Evolutionary conservation across 1,139 yeast genomes (phyloP), one percentile per base, ranked within the genome.

Genomic region (Diutina neorugosa): DNA sequence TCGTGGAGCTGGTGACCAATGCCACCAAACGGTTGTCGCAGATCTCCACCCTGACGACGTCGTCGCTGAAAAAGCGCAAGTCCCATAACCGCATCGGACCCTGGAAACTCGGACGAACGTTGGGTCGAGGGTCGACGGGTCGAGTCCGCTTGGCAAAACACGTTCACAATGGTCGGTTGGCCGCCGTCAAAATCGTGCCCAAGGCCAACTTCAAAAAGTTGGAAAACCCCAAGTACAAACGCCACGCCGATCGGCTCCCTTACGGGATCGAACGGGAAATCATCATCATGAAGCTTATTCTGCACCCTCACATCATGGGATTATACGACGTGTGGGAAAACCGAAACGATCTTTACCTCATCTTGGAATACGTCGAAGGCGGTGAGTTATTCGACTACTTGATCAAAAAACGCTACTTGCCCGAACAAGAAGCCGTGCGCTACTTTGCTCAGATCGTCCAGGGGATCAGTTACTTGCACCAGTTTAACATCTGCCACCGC

Each of bases 311-410:
- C 65, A 94, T 93, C 54, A 82, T 93, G 86, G 90, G 95, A n/a
- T 74, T 93, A 51, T 93, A 88, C 66, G 99, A 93, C 63, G 99
- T 94, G 47, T 93, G 98, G 98, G 98, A 94, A 68, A 93, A 94
- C 62, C 87, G 89, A 62, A 90, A 94, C 58, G 97, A 91, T 62
- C 72, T 93, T 53, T 91, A 91, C 63, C 78, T 93, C 60, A 94
- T 94, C 31, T 71, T 93, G 57, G 99, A 93, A 69, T 93, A 94
- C 68, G 93, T 94, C 53, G 98, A 94, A 70, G 96, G 97, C 52
- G 99, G 99, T 47, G 98, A 93, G 69, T 73, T 93, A 54, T 93
- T 94, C 63, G 97, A 94, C 69, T 83, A 91, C 62, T 75, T 93
- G 54, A 90, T 93, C 57, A 89, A 89, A 65, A 77, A 86, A 55